Percentiles rank a stretch among this genome's conserved stretches.
These are phyloP conservation scores for Pseudozyma sp. DNA, from an alignment of 1,284 basidiomycete genomes.

Conservation along the genomic window DNA sequence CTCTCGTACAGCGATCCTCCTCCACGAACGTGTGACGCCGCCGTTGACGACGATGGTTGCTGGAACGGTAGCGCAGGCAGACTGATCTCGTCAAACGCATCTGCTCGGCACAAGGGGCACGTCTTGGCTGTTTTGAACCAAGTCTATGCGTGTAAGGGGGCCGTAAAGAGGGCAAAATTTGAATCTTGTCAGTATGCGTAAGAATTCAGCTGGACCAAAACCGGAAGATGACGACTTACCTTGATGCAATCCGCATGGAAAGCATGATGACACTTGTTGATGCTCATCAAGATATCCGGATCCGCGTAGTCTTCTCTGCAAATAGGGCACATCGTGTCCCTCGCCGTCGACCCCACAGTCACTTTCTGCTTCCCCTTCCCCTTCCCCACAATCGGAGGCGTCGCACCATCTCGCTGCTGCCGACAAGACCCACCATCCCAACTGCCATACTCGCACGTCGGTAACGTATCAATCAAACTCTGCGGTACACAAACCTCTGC, in stretches of 20 bases:
- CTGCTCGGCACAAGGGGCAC: conserved; percentile 40
- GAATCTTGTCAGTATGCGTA: too few relatives aligned
- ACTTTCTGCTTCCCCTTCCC: conserved; percentile 33
- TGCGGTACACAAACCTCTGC: conserved; percentile 32
- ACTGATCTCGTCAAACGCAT: conserved; percentile 35
- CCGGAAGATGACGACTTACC: too few relatives aligned
- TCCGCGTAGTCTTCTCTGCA: conserved; percentile 46
- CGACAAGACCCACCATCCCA: conserved; percentile 43
- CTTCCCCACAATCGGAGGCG: conserved; percentile 22
- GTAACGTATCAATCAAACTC: conserved; percentile 29
- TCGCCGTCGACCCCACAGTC: not conserved
- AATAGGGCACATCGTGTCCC: conserved; percentile 47
- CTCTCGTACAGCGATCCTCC: not conserved
- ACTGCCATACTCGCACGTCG: conserved; percentile 38
- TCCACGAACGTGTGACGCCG: too few relatives aligned
- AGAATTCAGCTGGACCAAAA: too few relatives aligned
- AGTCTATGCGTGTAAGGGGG: too few relatives aligned
- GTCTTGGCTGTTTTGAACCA: conserved; percentile 50
- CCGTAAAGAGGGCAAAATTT: too few relatives aligned
- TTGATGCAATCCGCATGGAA: conserved; percentile 47
- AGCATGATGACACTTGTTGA: conserved; percentile 40
- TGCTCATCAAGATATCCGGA: conserved; percentile 42
- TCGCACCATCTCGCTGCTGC: conserved; percentile 3
- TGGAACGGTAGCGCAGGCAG: conserved; percentile 26
- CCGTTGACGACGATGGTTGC: not conserved